Percentiles rank a stretch among this genome's conserved stretches.
These are phyloP conservation scores for Uronychia binucleata DNA, from an alignment of 73 alveolate species.

Conservation along the genomic window DNA sequence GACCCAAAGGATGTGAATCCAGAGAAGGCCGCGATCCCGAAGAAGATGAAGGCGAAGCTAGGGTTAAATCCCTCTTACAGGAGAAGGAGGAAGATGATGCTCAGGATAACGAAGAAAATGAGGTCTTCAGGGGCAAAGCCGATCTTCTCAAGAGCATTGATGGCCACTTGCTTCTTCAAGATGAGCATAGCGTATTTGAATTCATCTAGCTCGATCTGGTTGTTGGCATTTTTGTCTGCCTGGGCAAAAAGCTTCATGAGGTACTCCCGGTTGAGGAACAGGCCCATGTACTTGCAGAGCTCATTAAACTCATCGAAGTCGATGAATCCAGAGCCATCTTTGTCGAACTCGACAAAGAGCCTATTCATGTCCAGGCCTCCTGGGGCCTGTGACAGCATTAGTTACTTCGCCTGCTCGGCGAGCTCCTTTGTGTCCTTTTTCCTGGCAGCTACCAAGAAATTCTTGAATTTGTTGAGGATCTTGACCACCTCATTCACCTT, in stretches of 20 bases:
- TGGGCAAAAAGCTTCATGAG: neutral
- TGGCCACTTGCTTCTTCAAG: neutral
- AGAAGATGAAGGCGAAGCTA: constrained; percentile 23
- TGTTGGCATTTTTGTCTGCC: neutral
- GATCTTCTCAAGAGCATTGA: neutral
- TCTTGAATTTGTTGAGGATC: constrained; percentile 4
- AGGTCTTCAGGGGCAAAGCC: neutral
- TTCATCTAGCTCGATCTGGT: constrained; percentile 1
- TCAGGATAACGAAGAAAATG: neutral
- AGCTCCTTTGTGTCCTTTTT: neutral
- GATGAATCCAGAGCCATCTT: neutral
- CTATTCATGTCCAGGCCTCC: neutral
- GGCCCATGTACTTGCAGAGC: constrained; percentile 11
- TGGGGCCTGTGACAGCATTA: neutral
- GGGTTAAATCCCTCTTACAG: neutral
- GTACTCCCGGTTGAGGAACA: neutral
- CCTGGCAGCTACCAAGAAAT: neutral
- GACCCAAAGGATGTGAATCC: constrained; percentile 4
- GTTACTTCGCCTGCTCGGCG: neutral
- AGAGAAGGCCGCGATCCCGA: constrained; percentile 25
- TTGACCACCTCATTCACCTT: neutral
- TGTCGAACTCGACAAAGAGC: neutral
- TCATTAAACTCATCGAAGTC: constrained; percentile 6
- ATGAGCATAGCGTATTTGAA: constrained; percentile 4
- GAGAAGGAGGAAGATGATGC: neutral